Evolutionary conservation across 345 rosid species (phyloP), one percentile per base, ranked within the genome.

Genomic region (Lumnitzera littorea): DNA sequence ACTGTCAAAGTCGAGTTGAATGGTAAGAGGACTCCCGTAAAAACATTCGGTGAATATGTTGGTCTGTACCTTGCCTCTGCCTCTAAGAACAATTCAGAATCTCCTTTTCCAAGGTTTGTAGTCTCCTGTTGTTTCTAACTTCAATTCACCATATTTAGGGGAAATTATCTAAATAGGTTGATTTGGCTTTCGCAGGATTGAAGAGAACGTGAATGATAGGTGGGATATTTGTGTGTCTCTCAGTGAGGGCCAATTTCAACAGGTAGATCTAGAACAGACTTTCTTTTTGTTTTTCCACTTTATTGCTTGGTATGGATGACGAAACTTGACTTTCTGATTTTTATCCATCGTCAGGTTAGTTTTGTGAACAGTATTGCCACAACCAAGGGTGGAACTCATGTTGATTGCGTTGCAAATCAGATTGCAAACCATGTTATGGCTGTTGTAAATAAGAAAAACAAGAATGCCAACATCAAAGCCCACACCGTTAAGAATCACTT

Each of bases 361-460:
- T 94, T 91, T 69, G 99, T 88, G 11, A 94, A 94, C 69, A 56
- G 70, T 2, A 94, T 94, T 31, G 85, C 99, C 11, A 94, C 99
- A 6, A 83, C 85, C 73, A 94, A 94, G 74, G 99, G 97, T 61
- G 99, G 99, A 16, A 94, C 97, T 15, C 99, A 91, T 71, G 99
- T 94, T n/a, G 97, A 94, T 62, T 88, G 82, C 57, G 84, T 94
- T 27, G 80, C 96, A 29, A 88, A 84, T 63, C 99, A 94, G 87
- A 80, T 94, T 50, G 70, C 96, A 24, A 90, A 82, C 72, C 74
- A 91, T 73, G 76, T 94, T 67, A 82, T 84, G 74, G 70, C 49
- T 51, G 74, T 74, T 52, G 89, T 88, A 24, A 94, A 94, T 74
- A 94, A 94, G 79, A 94, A 90, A 77, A 80, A 79, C 76, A 94